A percentile compares a stretch with the other conserved stretches of the same genome.
phyloP scores from a whole-genome alignment of 2,329 filamentous ascomycete genomes.

The Aspergillus pseudoviridinutans region DNA sequence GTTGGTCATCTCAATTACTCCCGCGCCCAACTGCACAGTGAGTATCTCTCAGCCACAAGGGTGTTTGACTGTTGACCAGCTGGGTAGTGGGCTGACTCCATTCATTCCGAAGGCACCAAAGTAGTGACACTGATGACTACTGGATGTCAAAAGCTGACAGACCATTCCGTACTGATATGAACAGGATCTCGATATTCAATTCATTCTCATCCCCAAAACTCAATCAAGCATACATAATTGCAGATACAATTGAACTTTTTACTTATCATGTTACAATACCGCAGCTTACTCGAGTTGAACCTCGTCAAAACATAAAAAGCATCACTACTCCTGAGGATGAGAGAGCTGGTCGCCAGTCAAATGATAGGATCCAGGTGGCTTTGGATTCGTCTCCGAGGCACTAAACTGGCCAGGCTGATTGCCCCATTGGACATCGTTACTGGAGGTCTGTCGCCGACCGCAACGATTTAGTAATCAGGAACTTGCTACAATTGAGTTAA shows the following conservation, averaged over 20 bases:
- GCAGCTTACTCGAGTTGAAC: neutral
- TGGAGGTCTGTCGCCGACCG: neutral
- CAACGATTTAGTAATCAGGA: neutral
- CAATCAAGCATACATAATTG: neutral
- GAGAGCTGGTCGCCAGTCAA: conserved; percentile 1
- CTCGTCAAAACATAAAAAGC: neutral
- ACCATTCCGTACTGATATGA: neutral
- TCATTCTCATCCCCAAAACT: neutral
- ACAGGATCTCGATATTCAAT: neutral
- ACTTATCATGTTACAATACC: neutral
- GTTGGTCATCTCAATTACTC: neutral
- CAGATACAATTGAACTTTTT: neutral
- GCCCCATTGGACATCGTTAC: neutral
- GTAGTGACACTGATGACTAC: neutral
- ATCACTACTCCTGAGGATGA: conserved; percentile 6
- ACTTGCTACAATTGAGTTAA: neutral
- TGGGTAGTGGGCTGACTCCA: too few species aligned
- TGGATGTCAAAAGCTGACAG: neutral
- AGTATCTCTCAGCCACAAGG: too few species aligned
- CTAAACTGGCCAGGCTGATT: neutral
- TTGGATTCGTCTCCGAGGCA: neutral
- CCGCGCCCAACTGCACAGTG: neutral
- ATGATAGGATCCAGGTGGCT: neutral
- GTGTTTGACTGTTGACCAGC: too few species aligned
- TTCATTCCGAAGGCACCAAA: neutral